Evolutionary conservation across 2,329 filamentous ascomycete species (phyloP).

Genomic region (Pseudogymnoascus sp.): DNA sequence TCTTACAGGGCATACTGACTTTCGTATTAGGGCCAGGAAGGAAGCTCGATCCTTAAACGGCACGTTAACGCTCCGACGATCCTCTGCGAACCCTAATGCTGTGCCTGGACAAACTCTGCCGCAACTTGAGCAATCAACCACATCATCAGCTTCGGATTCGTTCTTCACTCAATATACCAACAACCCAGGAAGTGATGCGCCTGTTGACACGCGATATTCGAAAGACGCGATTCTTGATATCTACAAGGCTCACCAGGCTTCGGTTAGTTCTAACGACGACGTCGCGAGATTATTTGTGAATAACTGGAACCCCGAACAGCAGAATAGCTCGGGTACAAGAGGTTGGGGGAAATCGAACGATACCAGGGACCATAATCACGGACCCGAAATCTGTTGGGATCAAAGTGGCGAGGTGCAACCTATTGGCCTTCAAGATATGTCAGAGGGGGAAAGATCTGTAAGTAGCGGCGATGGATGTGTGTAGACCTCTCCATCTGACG

Average conservation of each 20-base stretch:
- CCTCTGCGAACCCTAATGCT: slow-evolving; percentile 48
- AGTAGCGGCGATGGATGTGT: slow-evolving; percentile 24
- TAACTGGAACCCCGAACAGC: slow-evolving; percentile 70
- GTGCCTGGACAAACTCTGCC: slow-evolving; percentile 27
- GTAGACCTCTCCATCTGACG: slow-evolving; percentile 16
- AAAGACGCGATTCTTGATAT: slow-evolving; percentile 62
- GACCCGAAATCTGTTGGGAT: slow-evolving; percentile 93
- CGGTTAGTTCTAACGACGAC: slow-evolving; percentile 45
- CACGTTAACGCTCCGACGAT: slow-evolving; percentile 57
- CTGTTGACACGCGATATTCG: slow-evolving; percentile 29
- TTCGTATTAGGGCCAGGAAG: slow-evolving; percentile 45
- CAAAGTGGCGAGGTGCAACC: slow-evolving; percentile 61
- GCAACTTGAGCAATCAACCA: slow-evolving; percentile 2
- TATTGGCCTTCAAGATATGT: slow-evolving; percentile 65
- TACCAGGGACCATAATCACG: slow-evolving; percentile 63
- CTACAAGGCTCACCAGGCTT: slow-evolving; percentile 51
- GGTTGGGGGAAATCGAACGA: slow-evolving; percentile 75
- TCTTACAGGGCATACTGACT: background rate
- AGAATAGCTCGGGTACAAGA: slow-evolving; percentile 53
- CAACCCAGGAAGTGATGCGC: slow-evolving; percentile 37
- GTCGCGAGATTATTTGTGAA: slow-evolving; percentile 63
- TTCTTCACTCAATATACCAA: slow-evolving; percentile 22
- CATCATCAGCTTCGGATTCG: slow-evolving; percentile 17
- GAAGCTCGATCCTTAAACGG: slow-evolving; percentile 53
- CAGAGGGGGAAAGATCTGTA: slow-evolving; percentile 53